A percentile compares a stretch with the other conserved stretches of the same genome.
phyloP scores from a whole-genome alignment of 495 filamentous ascomycete species.

The Podospora didyma region DNA sequence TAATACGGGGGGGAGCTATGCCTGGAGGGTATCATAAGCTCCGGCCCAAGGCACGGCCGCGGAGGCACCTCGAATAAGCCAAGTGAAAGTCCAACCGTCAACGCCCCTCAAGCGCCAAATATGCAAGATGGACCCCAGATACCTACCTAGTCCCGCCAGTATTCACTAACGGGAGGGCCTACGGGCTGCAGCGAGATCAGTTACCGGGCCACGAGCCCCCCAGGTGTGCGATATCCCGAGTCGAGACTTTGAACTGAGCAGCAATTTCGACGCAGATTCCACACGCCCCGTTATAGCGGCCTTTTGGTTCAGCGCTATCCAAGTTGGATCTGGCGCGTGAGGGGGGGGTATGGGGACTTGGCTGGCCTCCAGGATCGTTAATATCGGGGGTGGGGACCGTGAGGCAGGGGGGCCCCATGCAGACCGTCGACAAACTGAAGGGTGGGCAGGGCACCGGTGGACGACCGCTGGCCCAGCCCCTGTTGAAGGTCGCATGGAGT shows the following conservation, averaged over 20 bases:
- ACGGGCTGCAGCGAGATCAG: too few species aligned
- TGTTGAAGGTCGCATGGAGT: not conserved
- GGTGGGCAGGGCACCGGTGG: not conserved
- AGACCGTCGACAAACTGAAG: not conserved
- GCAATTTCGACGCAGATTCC: too few species aligned
- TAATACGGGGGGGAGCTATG: not conserved
- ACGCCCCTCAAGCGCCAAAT: conserved; percentile 4
- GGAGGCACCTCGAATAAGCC: conserved; percentile 3
- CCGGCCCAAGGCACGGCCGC: conserved; percentile 10
- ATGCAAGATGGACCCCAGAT: not conserved
- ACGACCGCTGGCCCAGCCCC: not conserved
- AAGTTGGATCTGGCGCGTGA: too few species aligned
- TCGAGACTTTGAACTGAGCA: too few species aligned
- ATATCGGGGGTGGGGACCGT: not conserved
- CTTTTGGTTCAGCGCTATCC: too few species aligned
- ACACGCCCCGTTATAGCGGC: too few species aligned
- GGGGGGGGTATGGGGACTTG: too few species aligned
- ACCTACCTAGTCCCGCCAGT: too few species aligned
- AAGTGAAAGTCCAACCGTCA: too few species aligned
- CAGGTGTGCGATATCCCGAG: too few species aligned
- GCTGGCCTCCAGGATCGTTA: not conserved
- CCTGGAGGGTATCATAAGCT: conserved; percentile 1
- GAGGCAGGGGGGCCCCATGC: not conserved
- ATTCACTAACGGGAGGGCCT: too few species aligned
- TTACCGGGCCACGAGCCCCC: too few species aligned